phyloP scores from a whole-genome alignment of 768 basidiomycete species.

The Paxillus involutus region DNA sequence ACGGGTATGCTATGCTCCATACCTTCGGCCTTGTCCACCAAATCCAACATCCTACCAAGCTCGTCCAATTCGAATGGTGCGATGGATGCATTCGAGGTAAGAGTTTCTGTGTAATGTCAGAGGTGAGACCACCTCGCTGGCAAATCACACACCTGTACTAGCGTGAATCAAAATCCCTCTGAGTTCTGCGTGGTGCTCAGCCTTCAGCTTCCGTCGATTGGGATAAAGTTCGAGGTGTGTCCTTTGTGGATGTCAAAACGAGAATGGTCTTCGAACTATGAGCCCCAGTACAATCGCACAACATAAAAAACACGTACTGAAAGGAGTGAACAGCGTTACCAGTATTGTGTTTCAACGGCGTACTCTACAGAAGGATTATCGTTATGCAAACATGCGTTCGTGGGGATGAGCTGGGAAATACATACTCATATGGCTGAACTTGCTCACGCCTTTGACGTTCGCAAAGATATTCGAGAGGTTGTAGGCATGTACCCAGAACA shows the following conservation, averaged over 20 bases:
- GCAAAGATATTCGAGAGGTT: conserved; percentile 31
- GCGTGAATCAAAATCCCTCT: conserved; percentile 5
- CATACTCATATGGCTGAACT: conserved; percentile 42
- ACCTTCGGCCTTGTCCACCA: conserved; percentile 5
- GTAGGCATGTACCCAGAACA: conserved; percentile 50
- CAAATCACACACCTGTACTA: conserved; percentile 18
- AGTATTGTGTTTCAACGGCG: conserved; percentile 21
- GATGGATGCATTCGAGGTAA: conserved; percentile 3
- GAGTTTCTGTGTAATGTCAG: neutral
- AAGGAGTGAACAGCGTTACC: conserved; percentile 9
- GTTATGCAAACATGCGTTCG: neutral
- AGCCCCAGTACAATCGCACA: neutral
- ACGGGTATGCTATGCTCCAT: neutral
- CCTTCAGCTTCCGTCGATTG: neutral
- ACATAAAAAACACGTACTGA: neutral
- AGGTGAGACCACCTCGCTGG: too few relatives aligned
- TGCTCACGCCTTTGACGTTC: conserved; percentile 38
- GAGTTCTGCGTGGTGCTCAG: neutral
- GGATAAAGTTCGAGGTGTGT: conserved; percentile 6
- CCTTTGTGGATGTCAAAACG: neutral
- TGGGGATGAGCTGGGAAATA: neutral
- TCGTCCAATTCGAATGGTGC: conserved; percentile 8
- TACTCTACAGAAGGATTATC: conserved; percentile 10
- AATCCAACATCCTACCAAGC: conserved; percentile 4
- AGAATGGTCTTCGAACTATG: neutral